A percentile compares a stretch with the other conserved stretches of the same genome.
Conservation (phyloP, 2,329 filamentous ascomycete species). For the Venturia carpophila region DNA sequence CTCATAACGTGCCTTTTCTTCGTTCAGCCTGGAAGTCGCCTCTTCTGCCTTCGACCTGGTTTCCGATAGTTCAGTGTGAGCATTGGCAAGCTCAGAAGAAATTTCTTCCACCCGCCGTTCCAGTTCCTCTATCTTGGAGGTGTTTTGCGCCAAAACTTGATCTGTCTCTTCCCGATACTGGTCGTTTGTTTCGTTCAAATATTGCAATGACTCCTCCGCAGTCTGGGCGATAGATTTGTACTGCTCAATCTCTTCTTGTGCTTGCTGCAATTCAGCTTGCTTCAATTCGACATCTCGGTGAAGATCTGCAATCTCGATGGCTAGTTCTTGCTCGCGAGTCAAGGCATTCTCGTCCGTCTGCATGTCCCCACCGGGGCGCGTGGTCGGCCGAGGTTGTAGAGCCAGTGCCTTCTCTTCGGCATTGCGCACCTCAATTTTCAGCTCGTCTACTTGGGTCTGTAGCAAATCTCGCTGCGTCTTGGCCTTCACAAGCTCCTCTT, state of each 20-base stretch:
- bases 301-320: constrained; percentile 74
- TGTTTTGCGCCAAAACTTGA: constrained; percentile 64
- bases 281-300: constrained; percentile 80
- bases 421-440: constrained; percentile 78
- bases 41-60: constrained; percentile 77
- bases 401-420: constrained; percentile 81
- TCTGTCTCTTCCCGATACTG: constrained; percentile 86
- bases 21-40: constrained; percentile 59
- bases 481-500: constrained; percentile 76
- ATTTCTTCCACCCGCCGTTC: constrained; percentile 78
- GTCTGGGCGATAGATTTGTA: constrained; percentile 83
- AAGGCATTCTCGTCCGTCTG: constrained; percentile 44
- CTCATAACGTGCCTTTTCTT: constrained; percentile 73
- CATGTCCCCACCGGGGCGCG: constrained; percentile 44
- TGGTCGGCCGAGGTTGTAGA: constrained; percentile 69
- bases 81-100: constrained; percentile 68
- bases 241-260: constrained; percentile 72
- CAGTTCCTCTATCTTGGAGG: constrained; percentile 70
- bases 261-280: constrained; percentile 70
- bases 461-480: constrained; percentile 88
- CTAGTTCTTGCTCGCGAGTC: constrained; percentile 68
- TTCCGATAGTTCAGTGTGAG: constrained; percentile 73
- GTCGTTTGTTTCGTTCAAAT: constrained; percentile 70
- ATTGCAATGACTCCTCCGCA: constrained; percentile 79
- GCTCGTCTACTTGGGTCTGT: constrained; percentile 78